Evolutionary conservation across 176 grass and related monocot genomes (phyloP), one percentile per base, ranked within the genome.

Genomic region (Phoenix dactylifera): DNA sequence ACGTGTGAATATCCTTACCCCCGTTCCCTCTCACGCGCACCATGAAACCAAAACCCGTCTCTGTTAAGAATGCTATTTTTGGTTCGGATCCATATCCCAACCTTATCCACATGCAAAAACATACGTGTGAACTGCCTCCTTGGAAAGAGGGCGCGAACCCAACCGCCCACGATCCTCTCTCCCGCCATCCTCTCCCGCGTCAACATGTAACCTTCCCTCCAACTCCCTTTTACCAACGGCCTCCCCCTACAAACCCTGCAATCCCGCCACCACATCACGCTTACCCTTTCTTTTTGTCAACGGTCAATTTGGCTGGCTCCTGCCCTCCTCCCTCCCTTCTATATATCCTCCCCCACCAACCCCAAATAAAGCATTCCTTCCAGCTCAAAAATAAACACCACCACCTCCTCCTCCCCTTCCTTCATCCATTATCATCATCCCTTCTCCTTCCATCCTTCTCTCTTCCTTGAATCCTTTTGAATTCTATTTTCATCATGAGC

Each of bases 401-500:
- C 75, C 81, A 18, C 55, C 54, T 54, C 71, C 79, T 60, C 70
- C 29, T 4, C 66, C 29, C 60, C 44, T 23, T 35, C 60, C 44
- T 23, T 25, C 60, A 60, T 4, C 66, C 60, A 20, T 23, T 58
- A 49, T 70, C 35, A 62, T 54, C 73, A 65, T 57, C 55, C 24
- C 60, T 70, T 50, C 67, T 63, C 55, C 26, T 15, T 57, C 55
- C 65, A 62, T 57, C 69, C 64, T 4, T 15, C 63, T 24, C 74
- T 63, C 58, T 16, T 16, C 73, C 6, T 23, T 55, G 28, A n/a
- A 30, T 6, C 59, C 26, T 39, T 39, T 57, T 49, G 44, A 32
- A 7, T 26, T 64, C 4, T 17, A 16, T 3, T 22, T 10, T 9
- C 51, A 62, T 28, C 66, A 80, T 85, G 82, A 76, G 76, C 72